These are phyloP conservation scores for Viola odorata DNA, from an alignment of 345 rosid genomes.

Conservation along the genomic window DNA sequence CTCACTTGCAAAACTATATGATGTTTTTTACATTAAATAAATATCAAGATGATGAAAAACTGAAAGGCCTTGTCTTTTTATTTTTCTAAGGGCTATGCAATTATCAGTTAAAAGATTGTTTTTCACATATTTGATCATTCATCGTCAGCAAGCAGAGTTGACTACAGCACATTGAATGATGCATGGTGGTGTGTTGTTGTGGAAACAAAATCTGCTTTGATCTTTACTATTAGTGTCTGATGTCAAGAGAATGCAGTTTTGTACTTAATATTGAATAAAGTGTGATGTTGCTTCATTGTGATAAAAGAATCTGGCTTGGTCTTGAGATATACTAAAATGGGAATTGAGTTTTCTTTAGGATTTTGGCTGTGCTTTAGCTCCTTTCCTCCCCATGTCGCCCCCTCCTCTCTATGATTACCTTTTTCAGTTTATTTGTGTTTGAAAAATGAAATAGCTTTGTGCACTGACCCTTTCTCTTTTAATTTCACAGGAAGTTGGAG, in stretches of 20 bases:
- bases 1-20: not conserved
- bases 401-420: not conserved
- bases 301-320: not conserved
- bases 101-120: too few species aligned
- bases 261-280: too few species aligned
- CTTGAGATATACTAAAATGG: not conserved
- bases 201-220: too few species aligned
- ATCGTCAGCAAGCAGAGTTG: too few species aligned
- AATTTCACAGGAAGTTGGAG: slow-evolving; percentile 66
- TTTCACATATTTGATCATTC: too few species aligned
- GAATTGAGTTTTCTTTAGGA: not conserved
- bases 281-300: too few species aligned
- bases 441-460: not conserved
- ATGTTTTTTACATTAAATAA: not conserved
- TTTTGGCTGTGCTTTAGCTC: not conserved
- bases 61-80: not conserved
- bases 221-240: too few species aligned
- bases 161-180: too few species aligned
- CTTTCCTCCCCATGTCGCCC: not conserved
- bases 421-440: slow-evolving; percentile 3
- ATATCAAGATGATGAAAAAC: not conserved
- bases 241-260: too few species aligned
- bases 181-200: too few species aligned
- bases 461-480: slow-evolving; percentile 7
- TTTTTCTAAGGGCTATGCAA: too few species aligned